Evolutionary conservation across 345 rosid genomes (phyloP), one percentile per base, ranked within the genome.

Genomic region (Syzygium oleosum): DNA sequence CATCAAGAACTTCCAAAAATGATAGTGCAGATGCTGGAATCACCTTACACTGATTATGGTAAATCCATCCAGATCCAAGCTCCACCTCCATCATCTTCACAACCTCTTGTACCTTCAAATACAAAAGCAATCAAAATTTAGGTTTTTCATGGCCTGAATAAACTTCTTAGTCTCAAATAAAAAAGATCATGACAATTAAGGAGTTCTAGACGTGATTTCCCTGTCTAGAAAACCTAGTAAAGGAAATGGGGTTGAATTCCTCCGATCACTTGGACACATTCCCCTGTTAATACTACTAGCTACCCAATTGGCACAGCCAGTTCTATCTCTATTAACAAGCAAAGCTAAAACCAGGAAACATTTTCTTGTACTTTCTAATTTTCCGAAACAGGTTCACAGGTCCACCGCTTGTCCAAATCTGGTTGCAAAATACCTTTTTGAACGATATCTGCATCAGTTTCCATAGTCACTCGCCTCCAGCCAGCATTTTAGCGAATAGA

Each of bases 51-150:
- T 87, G 92, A 86, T 92, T 91, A 85, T 91, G 97, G 88, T 93
- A 93, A 85, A 98, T 94, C 99, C 99, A 98, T 68, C 93, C 98
- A 79, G 86, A 92, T 68, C 96, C 98, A 84, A 96, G 92, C 88
- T 96, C 99, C 85, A 90, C 85, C 89, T 98, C 99, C 97, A 96
- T 96, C 96, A 93, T 93, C 88, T 93, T 92, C 87, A 93, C 88
- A 85, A 95, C 97, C 85, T 96, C 98, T 85, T 93, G 91, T 78
- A 96, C 97, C 99, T 98, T 88, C 87, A 65, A 91, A 17, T 34
- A 51, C 46, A 51, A 85, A 84, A 87, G 34, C 78, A 49, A 34
- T 19, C 68, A 34, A 79, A 27, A 85, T 68, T 56, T 52, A 85
- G 86, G 84, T 58, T 53, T 51, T 73, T 34, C 49, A 52, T n/a